Conservation (phyloP, 2,329 filamentous ascomycete species). For the Chrysoporthe puriensis region DNA sequence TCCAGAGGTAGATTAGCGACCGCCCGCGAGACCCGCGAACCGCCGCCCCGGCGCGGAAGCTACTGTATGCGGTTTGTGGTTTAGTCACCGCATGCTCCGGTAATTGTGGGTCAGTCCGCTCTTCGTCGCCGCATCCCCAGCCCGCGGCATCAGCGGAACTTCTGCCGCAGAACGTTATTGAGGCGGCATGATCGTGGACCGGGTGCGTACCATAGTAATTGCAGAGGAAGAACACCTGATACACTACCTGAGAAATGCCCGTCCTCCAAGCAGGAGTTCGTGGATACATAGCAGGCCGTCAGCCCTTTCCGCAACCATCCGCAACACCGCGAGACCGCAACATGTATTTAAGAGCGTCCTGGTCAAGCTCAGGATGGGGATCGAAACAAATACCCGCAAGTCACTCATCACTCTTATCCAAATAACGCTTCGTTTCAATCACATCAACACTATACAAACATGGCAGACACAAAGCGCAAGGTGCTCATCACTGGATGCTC, state of each 20-base stretch:
- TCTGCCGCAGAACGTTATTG: neutral
- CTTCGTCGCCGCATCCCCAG: neutral
- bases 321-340: neutral
- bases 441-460: neutral
- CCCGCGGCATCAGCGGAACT: neutral
- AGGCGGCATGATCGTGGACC: neutral
- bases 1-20: too few species aligned
- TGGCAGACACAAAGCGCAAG: slow-evolving; percentile 18
- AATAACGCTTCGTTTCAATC: neutral
- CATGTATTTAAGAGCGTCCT: neutral
- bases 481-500: slow-evolving; percentile 45
- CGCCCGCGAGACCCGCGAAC: neutral
- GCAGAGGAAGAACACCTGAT: neutral
- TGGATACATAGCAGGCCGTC: neutral
- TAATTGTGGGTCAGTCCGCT: neutral
- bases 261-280: neutral
- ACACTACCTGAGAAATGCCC: neutral
- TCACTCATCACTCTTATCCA: neutral
- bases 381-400: neutral
- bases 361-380: neutral
- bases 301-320: neutral
- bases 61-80: neutral
- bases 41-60: neutral
- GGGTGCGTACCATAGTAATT: neutral
- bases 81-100: neutral